A percentile compares a stretch with the other conserved stretches of the same genome.
These are phyloP conservation scores for Meira nashicola DNA, from an alignment of 1,284 basidiomycete species.

Conservation along the genomic window DNA sequence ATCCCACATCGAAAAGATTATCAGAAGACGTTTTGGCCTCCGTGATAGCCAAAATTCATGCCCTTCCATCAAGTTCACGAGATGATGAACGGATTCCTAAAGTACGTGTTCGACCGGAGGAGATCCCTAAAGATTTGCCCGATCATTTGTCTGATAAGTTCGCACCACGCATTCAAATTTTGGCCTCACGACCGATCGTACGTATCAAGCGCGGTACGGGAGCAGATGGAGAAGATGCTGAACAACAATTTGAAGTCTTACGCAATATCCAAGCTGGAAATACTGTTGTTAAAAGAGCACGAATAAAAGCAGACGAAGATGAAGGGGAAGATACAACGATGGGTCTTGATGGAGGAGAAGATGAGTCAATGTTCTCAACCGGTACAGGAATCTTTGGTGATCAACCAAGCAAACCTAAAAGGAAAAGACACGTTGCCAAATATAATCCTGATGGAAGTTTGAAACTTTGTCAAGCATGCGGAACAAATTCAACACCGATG, in stretches of 20 bases:
- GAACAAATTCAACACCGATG: slow-evolving; percentile 50
- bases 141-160: slow-evolving; percentile 46
- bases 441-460: slow-evolving; percentile 48
- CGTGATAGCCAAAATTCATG: neutral
- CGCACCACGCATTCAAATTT: slow-evolving; percentile 31
- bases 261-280: neutral
- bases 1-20: neutral
- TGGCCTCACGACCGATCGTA: slow-evolving; percentile 36
- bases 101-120: slow-evolving; percentile 20
- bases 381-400: neutral
- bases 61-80: neutral
- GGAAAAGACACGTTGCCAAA: slow-evolving; percentile 48
- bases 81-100: slow-evolving; percentile 28
- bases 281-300: neutral
- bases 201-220: slow-evolving; percentile 39
- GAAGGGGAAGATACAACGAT: slow-evolving; percentile 3
- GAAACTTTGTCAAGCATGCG: slow-evolving; percentile 49
- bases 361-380: neutral
- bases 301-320: neutral
- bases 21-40: neutral
- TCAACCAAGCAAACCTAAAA: slow-evolving; percentile 18
- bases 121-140: slow-evolving; percentile 31
- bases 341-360: neutral
- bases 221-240: neutral
- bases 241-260: neutral